Conservation (phyloP, 1,284 basidiomycete species). For the Phylloboletellus chloephorus region DNA sequence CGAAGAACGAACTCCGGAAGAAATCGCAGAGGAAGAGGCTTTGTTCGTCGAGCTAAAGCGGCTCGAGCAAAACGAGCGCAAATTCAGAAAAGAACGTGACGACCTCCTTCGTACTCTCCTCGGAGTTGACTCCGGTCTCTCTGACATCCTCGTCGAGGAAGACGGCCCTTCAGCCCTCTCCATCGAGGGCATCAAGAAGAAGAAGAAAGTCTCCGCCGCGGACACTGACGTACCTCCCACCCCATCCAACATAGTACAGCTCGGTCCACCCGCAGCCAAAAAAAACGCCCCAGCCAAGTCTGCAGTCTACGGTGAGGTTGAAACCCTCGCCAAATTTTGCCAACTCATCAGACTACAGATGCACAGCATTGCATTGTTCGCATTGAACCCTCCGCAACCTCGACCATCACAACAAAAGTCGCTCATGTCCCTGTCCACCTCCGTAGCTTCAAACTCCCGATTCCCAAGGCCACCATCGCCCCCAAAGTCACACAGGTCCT, state of each 20-base stretch:
- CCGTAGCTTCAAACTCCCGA: conserved; percentile 77
- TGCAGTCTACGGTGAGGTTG: conserved; percentile 49
- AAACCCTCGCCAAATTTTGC: background rate
- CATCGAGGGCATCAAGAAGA: conserved; percentile 43
- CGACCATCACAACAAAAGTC: conserved; percentile 57
- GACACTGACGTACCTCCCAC: conserved; percentile 56
- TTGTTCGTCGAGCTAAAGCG: conserved; percentile 92
- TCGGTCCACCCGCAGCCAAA: conserved; percentile 42
- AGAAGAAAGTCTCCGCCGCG: conserved; percentile 37
- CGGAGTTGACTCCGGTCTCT: conserved; percentile 80
- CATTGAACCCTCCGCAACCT: conserved; percentile 49
- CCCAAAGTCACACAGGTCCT: conserved; percentile 72
- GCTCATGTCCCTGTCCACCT: conserved; percentile 74
- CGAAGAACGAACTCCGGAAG: conserved; percentile 80
- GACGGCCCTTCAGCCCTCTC: conserved; percentile 42
- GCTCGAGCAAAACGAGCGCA: conserved; percentile 88
- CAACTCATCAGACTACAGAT: conserved; percentile 41
- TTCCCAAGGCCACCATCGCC: conserved; percentile 68
- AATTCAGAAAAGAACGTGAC: conserved; percentile 86
- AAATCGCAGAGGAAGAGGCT: conserved; percentile 94
- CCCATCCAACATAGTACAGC: conserved; percentile 43
- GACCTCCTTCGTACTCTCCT: conserved; percentile 82
- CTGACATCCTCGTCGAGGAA: conserved; percentile 66
- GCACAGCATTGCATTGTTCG: conserved; percentile 72
- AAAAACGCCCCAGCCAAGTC: conserved; percentile 47